Conservation (phyloP, 2,329 filamentous ascomycete genomes). For the Ilyonectria robusta region DNA sequence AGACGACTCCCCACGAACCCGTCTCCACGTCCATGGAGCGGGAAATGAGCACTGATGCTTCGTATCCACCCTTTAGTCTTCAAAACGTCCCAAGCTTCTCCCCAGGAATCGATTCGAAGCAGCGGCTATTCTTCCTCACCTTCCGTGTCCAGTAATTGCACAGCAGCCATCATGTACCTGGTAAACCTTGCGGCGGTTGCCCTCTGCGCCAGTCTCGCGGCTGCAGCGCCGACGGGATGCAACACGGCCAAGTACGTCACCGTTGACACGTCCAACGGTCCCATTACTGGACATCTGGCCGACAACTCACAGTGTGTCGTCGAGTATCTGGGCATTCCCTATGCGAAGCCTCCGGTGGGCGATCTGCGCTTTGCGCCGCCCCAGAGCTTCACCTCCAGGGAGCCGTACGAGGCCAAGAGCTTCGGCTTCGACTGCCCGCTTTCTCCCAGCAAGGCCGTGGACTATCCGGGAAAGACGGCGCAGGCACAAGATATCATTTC, state of each 20-base stretch:
- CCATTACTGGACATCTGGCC: conserved; percentile 51
- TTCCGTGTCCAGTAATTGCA: background rate
- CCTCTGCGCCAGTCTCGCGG: conserved; percentile 28
- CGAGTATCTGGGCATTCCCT: conserved; percentile 59
- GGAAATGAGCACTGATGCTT: background rate
- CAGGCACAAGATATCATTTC: conserved; percentile 40
- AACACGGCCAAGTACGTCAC: conserved; percentile 37
- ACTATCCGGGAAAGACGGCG: conserved; percentile 38
- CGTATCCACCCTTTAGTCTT: background rate
- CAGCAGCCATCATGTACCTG: conserved; percentile 33
- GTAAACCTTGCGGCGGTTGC: conserved; percentile 14
- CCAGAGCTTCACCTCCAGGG: conserved; percentile 39
- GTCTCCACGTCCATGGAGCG: background rate
- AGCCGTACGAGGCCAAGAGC: conserved; percentile 24
- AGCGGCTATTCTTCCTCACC: background rate
- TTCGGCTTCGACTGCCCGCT: conserved; percentile 42
- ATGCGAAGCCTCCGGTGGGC: conserved; percentile 55
- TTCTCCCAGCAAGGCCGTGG: conserved; percentile 32
- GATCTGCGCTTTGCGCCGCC: conserved; percentile 56
- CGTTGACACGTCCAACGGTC: conserved; percentile 52
- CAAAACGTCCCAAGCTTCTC: background rate
- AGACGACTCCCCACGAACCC: too few species aligned
- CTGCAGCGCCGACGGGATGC: conserved; percentile 31
- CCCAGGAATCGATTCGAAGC: background rate
- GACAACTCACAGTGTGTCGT: conserved; percentile 49